A percentile compares a stretch with the other conserved stretches of the same genome.
Evolutionary conservation across 2,329 filamentous ascomycete genomes (phyloP).

Genomic region (Colletotrichum karsti): DNA sequence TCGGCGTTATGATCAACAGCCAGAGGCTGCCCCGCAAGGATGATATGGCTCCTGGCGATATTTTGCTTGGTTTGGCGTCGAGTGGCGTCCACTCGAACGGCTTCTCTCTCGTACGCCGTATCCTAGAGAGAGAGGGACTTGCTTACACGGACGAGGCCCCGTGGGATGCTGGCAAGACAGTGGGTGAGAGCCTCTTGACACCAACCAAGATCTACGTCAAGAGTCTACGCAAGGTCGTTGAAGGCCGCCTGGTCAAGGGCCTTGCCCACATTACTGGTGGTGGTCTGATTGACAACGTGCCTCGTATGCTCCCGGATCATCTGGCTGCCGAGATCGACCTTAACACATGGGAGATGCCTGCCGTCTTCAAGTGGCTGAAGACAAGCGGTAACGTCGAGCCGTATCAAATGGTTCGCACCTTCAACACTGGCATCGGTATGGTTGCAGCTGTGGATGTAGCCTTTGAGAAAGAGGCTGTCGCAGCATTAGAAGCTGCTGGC

Average conservation of each 20-base stretch:
- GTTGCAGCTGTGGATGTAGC: constrained; percentile 79
- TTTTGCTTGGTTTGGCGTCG: constrained; percentile 86
- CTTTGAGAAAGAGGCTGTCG: constrained; percentile 68
- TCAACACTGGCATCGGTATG: constrained; percentile 97
- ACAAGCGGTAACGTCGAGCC: constrained; percentile 73
- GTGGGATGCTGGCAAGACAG: constrained; percentile 70
- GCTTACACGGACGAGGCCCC: constrained; percentile 78
- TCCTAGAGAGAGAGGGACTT: constrained; percentile 78
- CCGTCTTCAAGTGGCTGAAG: constrained; percentile 90
- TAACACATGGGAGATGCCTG: constrained; percentile 76
- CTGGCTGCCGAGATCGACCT: constrained; percentile 86
- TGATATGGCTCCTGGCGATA: constrained; percentile 82
- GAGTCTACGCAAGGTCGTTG: constrained; percentile 73
- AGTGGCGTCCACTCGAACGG: constrained; percentile 95
- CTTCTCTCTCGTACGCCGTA: constrained; percentile 94
- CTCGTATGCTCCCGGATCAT: constrained; percentile 84
- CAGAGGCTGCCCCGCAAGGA: constrained; percentile 79
- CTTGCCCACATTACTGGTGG: constrained; percentile 98
- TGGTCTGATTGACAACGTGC: constrained; percentile 92
- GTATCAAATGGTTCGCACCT: constrained; percentile 87
- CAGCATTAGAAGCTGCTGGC: constrained; percentile 70
- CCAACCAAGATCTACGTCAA: constrained; percentile 96
- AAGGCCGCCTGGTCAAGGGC: constrained; percentile 79
- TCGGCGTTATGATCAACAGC: constrained; percentile 79
- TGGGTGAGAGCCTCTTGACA: constrained; percentile 83